These are phyloP conservation scores for Ogataea allantospora DNA, from an alignment of 805 yeast genomes.

Conservation along the genomic window DNA sequence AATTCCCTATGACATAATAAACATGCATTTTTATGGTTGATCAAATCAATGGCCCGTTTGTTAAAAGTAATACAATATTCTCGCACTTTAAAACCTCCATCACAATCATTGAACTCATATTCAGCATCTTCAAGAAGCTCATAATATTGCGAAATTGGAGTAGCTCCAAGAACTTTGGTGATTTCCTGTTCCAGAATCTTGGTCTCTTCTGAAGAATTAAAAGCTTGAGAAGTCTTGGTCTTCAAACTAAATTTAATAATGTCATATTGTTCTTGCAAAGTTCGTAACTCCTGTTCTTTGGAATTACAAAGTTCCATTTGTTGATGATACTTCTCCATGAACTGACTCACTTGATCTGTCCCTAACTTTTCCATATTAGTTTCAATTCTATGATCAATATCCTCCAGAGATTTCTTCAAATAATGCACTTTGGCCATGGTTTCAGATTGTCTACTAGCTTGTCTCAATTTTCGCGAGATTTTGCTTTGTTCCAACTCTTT, in stretches of 20 bases:
- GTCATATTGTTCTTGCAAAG: neutral
- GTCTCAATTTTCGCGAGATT: constrained; percentile 47
- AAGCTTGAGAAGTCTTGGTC: neutral
- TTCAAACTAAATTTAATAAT: neutral
- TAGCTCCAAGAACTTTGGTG: constrained; percentile 35
- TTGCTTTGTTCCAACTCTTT: constrained; percentile 51
- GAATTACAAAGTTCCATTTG: neutral
- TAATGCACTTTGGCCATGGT: constrained; percentile 49
- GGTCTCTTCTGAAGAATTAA: constrained; percentile 11
- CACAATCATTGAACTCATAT: constrained; percentile 55
- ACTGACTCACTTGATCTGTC: constrained; percentile 1
- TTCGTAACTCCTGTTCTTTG: neutral
- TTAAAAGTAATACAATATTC: constrained; percentile 72
- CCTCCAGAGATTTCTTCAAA: constrained; percentile 11
- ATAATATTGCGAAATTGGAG: constrained; percentile 49
- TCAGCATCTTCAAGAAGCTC: constrained; percentile 54
- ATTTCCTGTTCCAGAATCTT: constrained; percentile 12
- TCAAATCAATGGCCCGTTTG: constrained; percentile 62
- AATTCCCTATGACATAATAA: constrained; percentile 71
- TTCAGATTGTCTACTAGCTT: constrained; percentile 58
- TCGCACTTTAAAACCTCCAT: constrained; percentile 64
- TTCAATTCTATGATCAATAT: neutral
- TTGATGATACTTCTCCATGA: neutral
- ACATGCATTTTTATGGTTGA: constrained; percentile 59
- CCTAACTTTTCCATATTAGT: constrained; percentile 4